Base-by-base conservation (phyloP, 148 eudicot species). In the Persicaria tinctoria region DNA sequence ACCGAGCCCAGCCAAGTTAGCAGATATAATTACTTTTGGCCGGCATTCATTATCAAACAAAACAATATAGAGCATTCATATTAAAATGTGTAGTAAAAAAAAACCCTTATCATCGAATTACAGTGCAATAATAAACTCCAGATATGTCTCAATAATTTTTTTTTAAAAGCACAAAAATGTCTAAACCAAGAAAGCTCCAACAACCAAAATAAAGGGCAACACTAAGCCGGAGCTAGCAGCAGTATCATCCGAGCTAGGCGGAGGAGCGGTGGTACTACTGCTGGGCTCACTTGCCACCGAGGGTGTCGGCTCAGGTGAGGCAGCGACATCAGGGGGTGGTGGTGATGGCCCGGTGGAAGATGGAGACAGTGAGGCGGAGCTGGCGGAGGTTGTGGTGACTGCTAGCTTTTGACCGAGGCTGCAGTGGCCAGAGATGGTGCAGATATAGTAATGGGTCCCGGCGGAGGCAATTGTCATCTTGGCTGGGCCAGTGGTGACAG, bases 381-480 rank as follows among this genome's bases (percentile, higher is more conserved):
- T 38, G 70, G 70, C 3, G 70, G 48, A 46, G 17, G 70, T 66
- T 46, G 68, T 16, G 46, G 70, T 66, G 47, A 66, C 44, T n/a
- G 18, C 7, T 5, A 66, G 48, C 70, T 66, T 66, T 47, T 66
- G 70, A 4, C 70, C 70, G 47, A 8, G 3, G 70, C 18, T 66
- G 70, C 70, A 66, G 70, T 66, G 70, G 6, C 70, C 70, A 47
- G 6, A 14, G 18, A 66, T 1, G 18, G 70, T 66, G 70, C 70
- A 66, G 70, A 66, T 66, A 47, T 66, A 66, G 70, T 66, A 66
- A 47, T 66, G 70, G 47, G 70, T 8, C 5, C 70, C 70, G 48
- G 70, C 70, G 70, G 70, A 8, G 7, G 18, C 13, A 47, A 66
- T 44, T 8, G 47, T 41, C 4, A 66, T 13, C 47, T 17, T 66